Base-by-base conservation (phyloP, 1,284 basidiomycete genomes). In the Meira miltonrushii region DNA sequence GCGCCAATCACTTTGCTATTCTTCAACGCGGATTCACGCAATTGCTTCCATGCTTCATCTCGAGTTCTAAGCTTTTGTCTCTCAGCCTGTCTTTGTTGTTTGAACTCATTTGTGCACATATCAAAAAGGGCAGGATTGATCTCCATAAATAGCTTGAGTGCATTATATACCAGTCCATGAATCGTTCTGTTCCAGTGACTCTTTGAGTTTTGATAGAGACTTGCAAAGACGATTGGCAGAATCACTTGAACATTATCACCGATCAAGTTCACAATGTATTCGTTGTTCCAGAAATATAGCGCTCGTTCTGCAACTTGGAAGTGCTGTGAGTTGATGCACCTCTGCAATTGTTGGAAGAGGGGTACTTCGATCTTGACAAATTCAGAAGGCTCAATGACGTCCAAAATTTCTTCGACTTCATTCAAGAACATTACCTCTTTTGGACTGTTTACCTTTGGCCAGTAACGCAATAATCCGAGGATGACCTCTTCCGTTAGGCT, bases 351-450 rank as follows among this genome's bases (percentile, higher is more conserved):
- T 66, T 88, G 87, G 85, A 98, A 99, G 53, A 98, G 83, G 1
- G 90, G 87, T 40, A 92, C 83, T 80, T 95, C 90, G 67, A 98
- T 90, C 84, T 97, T 98, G 79, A 88, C 88, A 81, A 98, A 99
- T 80, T 98, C 94, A 61, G 84, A 84, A 8, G 92, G 91, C 79
- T 98, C 94, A 71, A 97, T 97, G 58, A 98, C 95, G 79, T 99
- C 95, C 62, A 99, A 82, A 17, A 99, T 91, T 82, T 99, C 95
- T 80, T 99, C 95, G 60, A 98, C 92, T 82, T 99, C 95, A 81
- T 97, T 98, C 66, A 99, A 83, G 82, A 92, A 98, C 95, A 99
- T 98, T 80, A 98, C 95, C 79, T 98, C 95, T 81, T 99, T 99
- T n/a, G 92, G 93, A 50, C 91, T 94, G 80, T 98, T 98, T 72